phyloP scores from a whole-genome alignment of 139 green algal genomes.

The Edaphochlamys debaryana region DNA sequence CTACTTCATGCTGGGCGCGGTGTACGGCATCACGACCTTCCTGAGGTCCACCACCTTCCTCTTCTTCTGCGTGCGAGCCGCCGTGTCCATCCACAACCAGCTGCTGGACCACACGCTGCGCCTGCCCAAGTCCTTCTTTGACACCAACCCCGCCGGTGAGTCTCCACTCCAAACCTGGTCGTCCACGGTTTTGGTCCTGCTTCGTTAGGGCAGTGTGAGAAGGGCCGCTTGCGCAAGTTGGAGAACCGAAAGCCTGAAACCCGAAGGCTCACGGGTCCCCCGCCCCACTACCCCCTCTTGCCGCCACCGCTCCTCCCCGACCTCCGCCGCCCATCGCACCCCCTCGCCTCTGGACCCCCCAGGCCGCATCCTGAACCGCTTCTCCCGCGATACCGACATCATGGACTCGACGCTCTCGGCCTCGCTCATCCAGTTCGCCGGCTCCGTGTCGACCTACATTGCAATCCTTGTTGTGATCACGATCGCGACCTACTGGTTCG shows the following conservation, averaged over 20 bases:
- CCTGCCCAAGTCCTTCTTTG: constrained; percentile 91
- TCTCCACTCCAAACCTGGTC: neutral
- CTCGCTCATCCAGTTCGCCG: constrained; percentile 57
- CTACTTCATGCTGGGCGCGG: constrained; percentile 68
- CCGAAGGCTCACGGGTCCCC: no score
- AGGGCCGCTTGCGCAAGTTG: no score
- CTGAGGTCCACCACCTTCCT: constrained; percentile 45
- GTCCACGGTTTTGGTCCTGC: no score
- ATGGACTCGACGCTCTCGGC: constrained; percentile 71
- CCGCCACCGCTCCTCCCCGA: no score
- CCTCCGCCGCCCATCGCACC: no score
- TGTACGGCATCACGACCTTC: constrained; percentile 66
- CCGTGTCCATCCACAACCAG: constrained; percentile 68
- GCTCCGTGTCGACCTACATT: constrained; percentile 62
- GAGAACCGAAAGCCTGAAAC: no score
- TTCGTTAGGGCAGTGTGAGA: no score
- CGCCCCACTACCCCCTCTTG: no score
- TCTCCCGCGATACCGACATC: constrained; percentile 86
- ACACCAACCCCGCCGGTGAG: constrained; percentile 87
- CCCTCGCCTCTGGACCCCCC: no score
- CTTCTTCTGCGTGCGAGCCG: constrained; percentile 58
- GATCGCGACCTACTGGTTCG: constrained; percentile 72
- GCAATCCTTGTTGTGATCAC: constrained; percentile 80
- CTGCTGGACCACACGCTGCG: constrained; percentile 76
- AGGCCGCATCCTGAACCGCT: constrained; percentile 93